Base-by-base conservation (phyloP, 208 protist species). In the Leishmania tarentolae region DNA sequence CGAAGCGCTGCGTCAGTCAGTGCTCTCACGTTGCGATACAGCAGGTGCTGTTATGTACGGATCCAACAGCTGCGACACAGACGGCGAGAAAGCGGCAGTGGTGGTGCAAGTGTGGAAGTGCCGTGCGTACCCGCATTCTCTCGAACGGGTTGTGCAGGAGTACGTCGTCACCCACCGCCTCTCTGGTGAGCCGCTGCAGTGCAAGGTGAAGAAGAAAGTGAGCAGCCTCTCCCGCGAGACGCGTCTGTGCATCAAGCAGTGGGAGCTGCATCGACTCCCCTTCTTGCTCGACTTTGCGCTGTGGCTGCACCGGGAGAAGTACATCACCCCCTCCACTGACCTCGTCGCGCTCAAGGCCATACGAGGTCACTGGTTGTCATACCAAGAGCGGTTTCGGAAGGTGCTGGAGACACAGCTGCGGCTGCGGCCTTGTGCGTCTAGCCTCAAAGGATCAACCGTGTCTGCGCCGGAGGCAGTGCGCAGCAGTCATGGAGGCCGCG, bases 51-150 rank as follows among this genome's bases (percentile, higher is more conserved):
- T 97, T 37, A 81, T 95, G 56, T 97, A 97, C 84, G 94, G 94
- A 46, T 81, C 78, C 0, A 75, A 24, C 63, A 53, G 44, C 9
- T 65, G 61, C 35, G 73, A 56, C 17, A 53, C 57, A 46, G 46
- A 31, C 21, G 74, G 73, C 59, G 78, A 19, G 5, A 74, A 63
- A 37, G 35, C 8, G 8, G 59, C 75, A 71, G 42, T 59, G 76
- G 92, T 96, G 53, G 89, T 95, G 68, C 88, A 91, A 56, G 61
- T 97, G 86, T 96, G 92, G 91, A 93, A 93, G 88, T 88, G 90
- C 71, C 88, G 83, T 42, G 87, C 81, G 76, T 88, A 91, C 52
- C 76, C 88, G 31, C 87, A 92, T 78, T 79, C 77, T 9, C 77
- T 96, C 65, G 91, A 97, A 90, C 88, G 92, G 7, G 83, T 82